Conservation (phyloP, 352 stramenopile genomes). For the Phytophthora melonis region DNA sequence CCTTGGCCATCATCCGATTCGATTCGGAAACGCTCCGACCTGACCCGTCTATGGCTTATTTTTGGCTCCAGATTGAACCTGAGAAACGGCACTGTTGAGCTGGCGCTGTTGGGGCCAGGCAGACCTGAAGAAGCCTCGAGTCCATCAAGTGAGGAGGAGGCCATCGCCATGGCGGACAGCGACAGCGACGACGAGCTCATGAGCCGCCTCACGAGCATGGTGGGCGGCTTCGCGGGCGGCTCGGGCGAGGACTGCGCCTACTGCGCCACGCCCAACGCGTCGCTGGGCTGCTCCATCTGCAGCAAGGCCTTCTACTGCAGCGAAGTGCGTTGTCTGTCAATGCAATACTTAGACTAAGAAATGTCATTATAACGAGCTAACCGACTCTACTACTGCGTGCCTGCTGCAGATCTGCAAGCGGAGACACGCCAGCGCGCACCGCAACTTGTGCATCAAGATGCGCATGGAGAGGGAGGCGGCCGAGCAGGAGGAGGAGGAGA, state of each 20-base stretch:
- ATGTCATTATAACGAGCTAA: no score
- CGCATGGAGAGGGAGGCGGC: slow-evolving; percentile 72
- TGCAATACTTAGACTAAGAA: neutral
- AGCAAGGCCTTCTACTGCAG: slow-evolving; percentile 75
- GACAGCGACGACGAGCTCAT: slow-evolving; percentile 92
- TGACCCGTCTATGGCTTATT: slow-evolving; percentile 17
- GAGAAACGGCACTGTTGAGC: slow-evolving; percentile 22
- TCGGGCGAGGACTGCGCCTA: slow-evolving; percentile 77
- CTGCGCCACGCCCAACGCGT: slow-evolving; percentile 65
- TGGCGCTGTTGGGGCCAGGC: neutral
- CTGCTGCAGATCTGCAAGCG: slow-evolving; percentile 66
- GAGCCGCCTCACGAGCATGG: slow-evolving; percentile 64
- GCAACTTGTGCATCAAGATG: slow-evolving; percentile 74
- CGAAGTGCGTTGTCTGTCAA: slow-evolving; percentile 47
- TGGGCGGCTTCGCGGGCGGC: slow-evolving; percentile 33
- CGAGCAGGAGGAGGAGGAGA: slow-evolving; percentile 58
- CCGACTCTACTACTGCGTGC: no score
- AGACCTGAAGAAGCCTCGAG: slow-evolving; percentile 30
- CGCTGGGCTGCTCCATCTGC: slow-evolving; percentile 74
- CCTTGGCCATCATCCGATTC: neutral
- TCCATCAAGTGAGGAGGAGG: neutral
- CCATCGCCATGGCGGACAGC: slow-evolving; percentile 63
- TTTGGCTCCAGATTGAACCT: slow-evolving; percentile 15
- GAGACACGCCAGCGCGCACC: slow-evolving; percentile 75
- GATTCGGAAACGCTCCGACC: neutral